A percentile compares a stretch with the other conserved stretches of the same genome.
phyloP scores from a whole-genome alignment of 139 green algal genomes.

The Chlorella sp. region DNA sequence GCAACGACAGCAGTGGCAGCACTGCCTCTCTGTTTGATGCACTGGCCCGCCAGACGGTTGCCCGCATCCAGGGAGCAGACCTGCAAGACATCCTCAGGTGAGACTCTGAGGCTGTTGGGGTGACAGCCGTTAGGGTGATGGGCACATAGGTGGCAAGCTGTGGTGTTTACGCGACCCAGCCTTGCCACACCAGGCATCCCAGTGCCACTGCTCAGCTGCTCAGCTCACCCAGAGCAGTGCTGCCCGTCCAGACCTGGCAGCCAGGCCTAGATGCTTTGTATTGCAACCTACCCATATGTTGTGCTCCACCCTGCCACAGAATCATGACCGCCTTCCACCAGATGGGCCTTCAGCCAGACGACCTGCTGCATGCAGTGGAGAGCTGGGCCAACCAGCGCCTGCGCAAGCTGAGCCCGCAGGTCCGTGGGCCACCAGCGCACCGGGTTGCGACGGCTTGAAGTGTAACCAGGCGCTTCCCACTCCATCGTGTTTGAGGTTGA shows the following conservation, averaged over 20 bases:
- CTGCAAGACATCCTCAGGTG: slow-evolving; percentile 39
- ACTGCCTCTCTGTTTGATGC: slow-evolving; percentile 29
- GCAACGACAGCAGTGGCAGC: not conserved
- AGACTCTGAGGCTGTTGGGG: not conserved
- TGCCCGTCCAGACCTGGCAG: too few species aligned
- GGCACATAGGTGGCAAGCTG: not conserved
- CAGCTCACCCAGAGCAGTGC: too few species aligned
- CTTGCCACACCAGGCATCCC: too few species aligned
- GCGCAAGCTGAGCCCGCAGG: slow-evolving; percentile 12
- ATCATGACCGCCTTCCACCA: slow-evolving; percentile 44
- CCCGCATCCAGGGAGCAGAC: slow-evolving; percentile 27
- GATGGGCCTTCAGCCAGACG: slow-evolving; percentile 38
- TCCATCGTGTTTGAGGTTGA: too few species aligned
- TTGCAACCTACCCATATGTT: not conserved
- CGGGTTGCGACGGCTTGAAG: not conserved
- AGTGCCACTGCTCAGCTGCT: too few species aligned
- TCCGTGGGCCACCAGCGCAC: not conserved
- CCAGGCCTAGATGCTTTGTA: too few species aligned
- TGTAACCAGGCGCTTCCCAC: too few species aligned
- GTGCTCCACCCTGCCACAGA: not conserved
- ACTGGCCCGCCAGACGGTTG: slow-evolving; percentile 28
- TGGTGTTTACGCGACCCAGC: too few species aligned
- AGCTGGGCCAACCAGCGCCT: slow-evolving; percentile 39
- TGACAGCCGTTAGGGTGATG: too few species aligned
- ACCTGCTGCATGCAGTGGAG: slow-evolving; percentile 43